These are phyloP conservation scores for Pichia exigua DNA, from an alignment of 805 yeast genomes.

Conservation along the genomic window DNA sequence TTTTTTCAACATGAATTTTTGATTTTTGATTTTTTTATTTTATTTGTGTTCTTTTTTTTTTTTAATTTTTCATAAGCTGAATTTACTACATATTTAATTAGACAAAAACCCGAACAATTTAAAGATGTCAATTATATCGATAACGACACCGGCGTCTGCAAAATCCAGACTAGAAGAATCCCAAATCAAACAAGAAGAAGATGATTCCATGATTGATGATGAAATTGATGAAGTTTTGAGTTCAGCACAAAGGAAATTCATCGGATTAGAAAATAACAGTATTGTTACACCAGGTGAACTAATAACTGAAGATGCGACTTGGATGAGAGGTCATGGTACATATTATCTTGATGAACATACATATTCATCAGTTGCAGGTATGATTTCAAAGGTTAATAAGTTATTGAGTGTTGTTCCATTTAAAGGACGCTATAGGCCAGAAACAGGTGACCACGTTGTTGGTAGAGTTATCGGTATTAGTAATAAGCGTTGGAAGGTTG, in stretches of 20 bases:
- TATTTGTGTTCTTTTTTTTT: not conserved
- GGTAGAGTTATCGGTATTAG: constrained; percentile 95
- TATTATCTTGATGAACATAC: constrained; percentile 69
- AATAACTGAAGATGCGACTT: constrained; percentile 88
- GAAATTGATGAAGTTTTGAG: constrained; percentile 11
- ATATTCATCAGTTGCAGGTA: constrained; percentile 89
- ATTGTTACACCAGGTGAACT: constrained; percentile 94
- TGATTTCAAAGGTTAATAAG: constrained; percentile 77
- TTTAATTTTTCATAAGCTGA: not conserved
- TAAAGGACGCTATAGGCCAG: constrained; percentile 83
- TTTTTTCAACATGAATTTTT: not conserved
- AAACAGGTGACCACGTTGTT: constrained; percentile 91
- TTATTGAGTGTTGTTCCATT: constrained; percentile 79
- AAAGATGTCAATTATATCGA: constrained; percentile 22
- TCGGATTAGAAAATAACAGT: constrained; percentile 11
- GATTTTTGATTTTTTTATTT: not conserved
- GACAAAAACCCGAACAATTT: not conserved
- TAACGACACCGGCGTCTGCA: constrained; percentile 17
- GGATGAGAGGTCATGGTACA: constrained; percentile 99
- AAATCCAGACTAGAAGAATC: constrained; percentile 2
- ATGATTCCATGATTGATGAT: constrained; percentile 21
- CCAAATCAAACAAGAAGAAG: constrained; percentile 7
- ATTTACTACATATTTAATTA: not conserved
- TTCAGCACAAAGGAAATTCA: constrained; percentile 3
- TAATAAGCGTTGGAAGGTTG: constrained; percentile 92